Conservation (phyloP, 148 eudicot genomes). For the Rhododendron molle region DNA sequence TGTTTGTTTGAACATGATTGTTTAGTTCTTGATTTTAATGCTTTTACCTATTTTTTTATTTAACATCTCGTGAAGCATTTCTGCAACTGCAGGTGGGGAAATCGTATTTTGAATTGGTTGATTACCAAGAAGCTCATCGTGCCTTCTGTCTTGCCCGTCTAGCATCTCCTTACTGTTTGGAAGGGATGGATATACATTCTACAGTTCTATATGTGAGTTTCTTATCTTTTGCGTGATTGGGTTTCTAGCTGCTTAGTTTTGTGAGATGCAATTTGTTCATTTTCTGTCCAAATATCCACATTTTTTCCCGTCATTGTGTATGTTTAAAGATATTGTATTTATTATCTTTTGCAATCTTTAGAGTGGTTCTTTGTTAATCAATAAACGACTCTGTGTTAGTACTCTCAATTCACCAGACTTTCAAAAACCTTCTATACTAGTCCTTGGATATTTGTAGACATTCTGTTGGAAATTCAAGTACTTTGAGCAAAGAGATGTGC, state of each 20-base stretch:
- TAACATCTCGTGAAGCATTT: background rate
- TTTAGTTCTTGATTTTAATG: too few species aligned
- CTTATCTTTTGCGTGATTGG: background rate
- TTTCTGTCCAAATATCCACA: background rate
- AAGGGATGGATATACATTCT: slow-evolving; percentile 95
- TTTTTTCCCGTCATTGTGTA: background rate
- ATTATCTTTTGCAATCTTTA: background rate
- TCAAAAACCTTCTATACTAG: background rate
- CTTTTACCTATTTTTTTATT: too few species aligned
- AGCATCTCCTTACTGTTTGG: slow-evolving; percentile 84
- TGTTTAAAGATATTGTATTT: background rate
- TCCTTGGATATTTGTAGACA: background rate
- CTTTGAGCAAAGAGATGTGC: background rate
- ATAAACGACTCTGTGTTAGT: background rate
- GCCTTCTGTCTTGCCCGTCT: slow-evolving; percentile 86
- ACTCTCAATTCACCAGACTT: background rate
- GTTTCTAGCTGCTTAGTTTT: background rate
- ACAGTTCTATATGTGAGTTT: slow-evolving; percentile 88
- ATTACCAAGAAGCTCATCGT: slow-evolving; percentile 91
- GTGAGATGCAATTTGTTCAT: background rate
- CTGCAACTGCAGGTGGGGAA: slow-evolving; percentile 68
- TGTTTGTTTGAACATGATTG: too few species aligned
- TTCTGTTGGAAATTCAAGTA: background rate
- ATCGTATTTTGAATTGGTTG: slow-evolving; percentile 85
- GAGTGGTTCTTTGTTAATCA: background rate